phyloP scores from a whole-genome alignment of 805 yeast genomes.

The Barnettozyma salicaria region DNA sequence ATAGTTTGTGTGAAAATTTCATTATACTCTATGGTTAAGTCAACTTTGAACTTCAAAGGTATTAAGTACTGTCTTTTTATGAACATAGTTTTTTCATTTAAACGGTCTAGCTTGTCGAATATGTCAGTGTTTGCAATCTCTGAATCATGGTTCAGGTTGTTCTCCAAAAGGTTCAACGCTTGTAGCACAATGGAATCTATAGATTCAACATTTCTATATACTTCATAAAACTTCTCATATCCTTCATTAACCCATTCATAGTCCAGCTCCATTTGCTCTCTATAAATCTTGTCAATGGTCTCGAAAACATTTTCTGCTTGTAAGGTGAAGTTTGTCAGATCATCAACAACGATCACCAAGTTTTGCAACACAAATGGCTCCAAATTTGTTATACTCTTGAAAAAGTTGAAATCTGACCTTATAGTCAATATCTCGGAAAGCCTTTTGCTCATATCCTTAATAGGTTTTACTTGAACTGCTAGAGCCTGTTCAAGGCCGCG shows the following conservation, averaged over 20 bases:
- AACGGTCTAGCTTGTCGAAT: constrained; percentile 28
- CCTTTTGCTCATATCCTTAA: constrained; percentile 10
- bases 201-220: constrained; percentile 27
- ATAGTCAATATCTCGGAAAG: constrained; percentile 23
- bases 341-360: constrained; percentile 19
- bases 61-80: constrained; percentile 27
- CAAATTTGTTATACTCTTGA: constrained; percentile 20
- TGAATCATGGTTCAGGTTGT: constrained; percentile 18
- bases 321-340: constrained; percentile 18
- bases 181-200: constrained; percentile 33
- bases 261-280: constrained; percentile 3
- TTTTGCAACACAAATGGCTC: constrained; percentile 24
- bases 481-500: not conserved
- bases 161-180: constrained; percentile 32
- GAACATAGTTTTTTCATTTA: constrained; percentile 26
- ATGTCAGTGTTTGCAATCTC: constrained; percentile 25
- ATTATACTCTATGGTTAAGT: constrained; percentile 36
- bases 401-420: constrained; percentile 23
- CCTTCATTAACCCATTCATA: constrained; percentile 33
- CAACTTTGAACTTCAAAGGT: constrained; percentile 30
- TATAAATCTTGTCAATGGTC: constrained; percentile 4
- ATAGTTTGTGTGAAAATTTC: constrained; percentile 39
- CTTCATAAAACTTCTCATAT: constrained; percentile 27
- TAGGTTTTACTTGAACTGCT: not conserved
- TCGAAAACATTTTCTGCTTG: constrained; percentile 15